A percentile compares a stretch with the other conserved stretches of the same genome.
Conservation (phyloP, 768 basidiomycete species). For the Russula olivacea region DNA sequence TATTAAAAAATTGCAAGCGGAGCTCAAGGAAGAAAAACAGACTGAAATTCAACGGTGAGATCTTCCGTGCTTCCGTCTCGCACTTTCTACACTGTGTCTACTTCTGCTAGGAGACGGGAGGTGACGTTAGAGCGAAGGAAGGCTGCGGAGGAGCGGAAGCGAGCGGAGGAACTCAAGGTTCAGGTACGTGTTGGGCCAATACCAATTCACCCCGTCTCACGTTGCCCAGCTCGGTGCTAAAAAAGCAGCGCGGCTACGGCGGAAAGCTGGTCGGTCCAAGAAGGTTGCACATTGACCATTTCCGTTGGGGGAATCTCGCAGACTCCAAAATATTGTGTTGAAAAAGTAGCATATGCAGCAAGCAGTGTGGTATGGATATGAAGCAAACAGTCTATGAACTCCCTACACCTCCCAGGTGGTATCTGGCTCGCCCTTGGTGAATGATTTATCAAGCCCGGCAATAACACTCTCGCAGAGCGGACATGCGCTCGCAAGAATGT, state of each 20-base stretch:
- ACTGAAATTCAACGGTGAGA: conserved; percentile 57
- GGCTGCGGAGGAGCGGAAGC: conserved; percentile 64
- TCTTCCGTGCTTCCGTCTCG: not conserved
- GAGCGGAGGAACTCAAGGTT: conserved; percentile 57
- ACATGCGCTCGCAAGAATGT: conserved; percentile 81
- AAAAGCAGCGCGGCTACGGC: conserved; percentile 66
- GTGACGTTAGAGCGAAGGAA: conserved; percentile 66
- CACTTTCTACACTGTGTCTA: not conserved
- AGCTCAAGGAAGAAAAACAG: conserved; percentile 72
- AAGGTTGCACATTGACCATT: conserved; percentile 67
- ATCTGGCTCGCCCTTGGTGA: conserved; percentile 75
- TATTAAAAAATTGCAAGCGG: conserved; percentile 65
- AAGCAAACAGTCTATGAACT: conserved; percentile 2
- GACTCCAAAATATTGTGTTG: not conserved
- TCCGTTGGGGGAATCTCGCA: not conserved
- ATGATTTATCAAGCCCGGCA: conserved; percentile 79
- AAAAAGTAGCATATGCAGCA: not conserved
- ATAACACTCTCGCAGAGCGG: conserved; percentile 91
- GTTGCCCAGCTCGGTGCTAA: conserved; percentile 66
- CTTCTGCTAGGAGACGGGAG: conserved; percentile 48
- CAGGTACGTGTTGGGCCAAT: conserved; percentile 38
- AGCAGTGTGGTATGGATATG: conserved; percentile 8
- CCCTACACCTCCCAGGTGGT: conserved; percentile 65
- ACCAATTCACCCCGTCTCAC: conserved; percentile 3
- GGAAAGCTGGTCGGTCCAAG: conserved; percentile 69